Conservation (phyloP, 129 eudicot species). For the Glebionis coronaria region DNA sequence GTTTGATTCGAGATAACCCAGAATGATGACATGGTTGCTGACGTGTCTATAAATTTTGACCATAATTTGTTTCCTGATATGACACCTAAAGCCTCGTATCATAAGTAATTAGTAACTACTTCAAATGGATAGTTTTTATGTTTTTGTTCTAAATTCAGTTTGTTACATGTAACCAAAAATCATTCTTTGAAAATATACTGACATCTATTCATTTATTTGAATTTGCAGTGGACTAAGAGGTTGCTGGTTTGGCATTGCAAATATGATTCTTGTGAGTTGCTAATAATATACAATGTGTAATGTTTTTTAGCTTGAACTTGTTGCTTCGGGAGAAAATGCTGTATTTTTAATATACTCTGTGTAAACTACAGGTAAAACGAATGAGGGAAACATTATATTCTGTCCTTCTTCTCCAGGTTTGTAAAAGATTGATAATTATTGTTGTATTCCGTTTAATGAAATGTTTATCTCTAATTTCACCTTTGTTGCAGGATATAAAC, state of each 20-base stretch:
- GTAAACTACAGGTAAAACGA: constrained; percentile 73
- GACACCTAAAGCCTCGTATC: no score
- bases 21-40: no score
- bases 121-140: no score
- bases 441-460: constrained; percentile 2
- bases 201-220: constrained; percentile 35
- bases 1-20: no score
- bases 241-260: constrained; percentile 89
- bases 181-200: constrained; percentile 17
- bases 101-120: no score
- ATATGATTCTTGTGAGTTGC: constrained; percentile 98
- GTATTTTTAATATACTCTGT: background rate
- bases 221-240: constrained; percentile 85
- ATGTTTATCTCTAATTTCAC: constrained; percentile 11
- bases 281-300: background rate
- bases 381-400: constrained; percentile 87
- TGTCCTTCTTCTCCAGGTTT: constrained; percentile 85
- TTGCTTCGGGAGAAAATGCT: background rate
- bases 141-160: background rate
- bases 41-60: no score
- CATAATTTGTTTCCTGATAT: no score
- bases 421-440: constrained; percentile 18
- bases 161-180: constrained; percentile 1
- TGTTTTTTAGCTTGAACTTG: background rate
- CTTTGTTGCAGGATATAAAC: constrained; percentile 68